phyloP scores from a whole-genome alignment of 2,329 filamentous ascomycete species.

The Colletotrichum echinochloae region DNA sequence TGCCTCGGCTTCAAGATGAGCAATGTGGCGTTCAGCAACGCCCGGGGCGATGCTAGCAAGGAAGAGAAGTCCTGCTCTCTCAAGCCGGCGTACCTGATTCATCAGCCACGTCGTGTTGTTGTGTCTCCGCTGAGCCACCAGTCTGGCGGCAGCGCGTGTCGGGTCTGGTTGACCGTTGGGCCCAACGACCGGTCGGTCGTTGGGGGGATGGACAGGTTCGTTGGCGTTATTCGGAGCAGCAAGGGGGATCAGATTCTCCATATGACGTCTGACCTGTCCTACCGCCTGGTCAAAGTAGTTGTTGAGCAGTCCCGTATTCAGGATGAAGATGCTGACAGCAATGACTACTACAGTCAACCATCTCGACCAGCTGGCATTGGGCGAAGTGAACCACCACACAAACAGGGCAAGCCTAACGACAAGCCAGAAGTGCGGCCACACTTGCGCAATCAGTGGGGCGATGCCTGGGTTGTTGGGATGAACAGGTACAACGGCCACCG shows the following conservation, averaged over 20 bases:
- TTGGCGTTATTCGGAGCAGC: conserved; percentile 54
- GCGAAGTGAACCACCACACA: conserved; percentile 74
- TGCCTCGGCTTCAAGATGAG: conserved; percentile 65
- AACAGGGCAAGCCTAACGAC: conserved; percentile 68
- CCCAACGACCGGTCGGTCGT: conserved; percentile 34
- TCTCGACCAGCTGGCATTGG: conserved; percentile 68
- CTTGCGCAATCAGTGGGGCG: conserved; percentile 54
- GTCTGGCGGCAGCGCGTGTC: conserved; percentile 63
- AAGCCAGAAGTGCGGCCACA: conserved; percentile 74
- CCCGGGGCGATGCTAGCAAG: conserved; percentile 75
- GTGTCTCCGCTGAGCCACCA: conserved; percentile 61
- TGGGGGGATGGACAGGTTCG: conserved; percentile 26
- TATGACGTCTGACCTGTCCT: conserved; percentile 67
- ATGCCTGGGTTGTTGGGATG: conserved; percentile 56
- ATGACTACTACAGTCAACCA: conserved; percentile 67
- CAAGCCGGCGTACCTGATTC: conserved; percentile 64
- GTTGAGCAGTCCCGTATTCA: conserved; percentile 70
- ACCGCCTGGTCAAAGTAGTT: conserved; percentile 66
- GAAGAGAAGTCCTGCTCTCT: conserved; percentile 72
- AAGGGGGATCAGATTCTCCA: conserved; percentile 70
- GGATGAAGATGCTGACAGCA: conserved; percentile 67
- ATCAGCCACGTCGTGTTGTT: conserved; percentile 63
- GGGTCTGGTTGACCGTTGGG: conserved; percentile 56
- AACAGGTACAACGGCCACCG: conserved; percentile 44
- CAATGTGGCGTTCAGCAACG: conserved; percentile 74